Conservation (phyloP, 768 basidiomycete species). For the Trametes elegans region DNA sequence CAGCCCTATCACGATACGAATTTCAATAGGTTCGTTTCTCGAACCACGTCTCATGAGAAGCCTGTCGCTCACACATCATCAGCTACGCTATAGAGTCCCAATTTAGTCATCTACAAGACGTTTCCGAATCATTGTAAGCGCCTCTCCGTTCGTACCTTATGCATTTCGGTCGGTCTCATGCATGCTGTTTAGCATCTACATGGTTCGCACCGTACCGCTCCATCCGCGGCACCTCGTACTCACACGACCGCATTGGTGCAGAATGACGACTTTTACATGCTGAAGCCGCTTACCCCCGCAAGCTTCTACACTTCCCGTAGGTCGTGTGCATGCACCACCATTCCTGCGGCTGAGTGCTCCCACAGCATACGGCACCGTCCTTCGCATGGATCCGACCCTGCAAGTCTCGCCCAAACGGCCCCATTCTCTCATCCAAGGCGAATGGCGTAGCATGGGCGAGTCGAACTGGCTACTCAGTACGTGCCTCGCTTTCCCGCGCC, state of each 20-base stretch:
- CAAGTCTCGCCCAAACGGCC: slow-evolving; percentile 29
- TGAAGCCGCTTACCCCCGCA: slow-evolving; percentile 28
- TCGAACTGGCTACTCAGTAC: slow-evolving; percentile 35
- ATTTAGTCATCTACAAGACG: slow-evolving; percentile 29
- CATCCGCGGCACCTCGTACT: not conserved
- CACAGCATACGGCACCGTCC: slow-evolving; percentile 36
- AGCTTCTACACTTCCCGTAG: slow-evolving; percentile 33
- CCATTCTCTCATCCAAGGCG: slow-evolving; percentile 28
- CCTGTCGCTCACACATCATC: not conserved
- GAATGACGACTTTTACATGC: slow-evolving; percentile 44
- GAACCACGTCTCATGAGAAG: no score
- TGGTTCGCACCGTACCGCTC: slow-evolving; percentile 16
- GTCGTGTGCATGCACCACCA: not conserved
- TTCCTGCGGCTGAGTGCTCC: not conserved
- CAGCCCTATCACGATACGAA: slow-evolving; percentile 19
- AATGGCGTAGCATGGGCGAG: slow-evolving; percentile 39
- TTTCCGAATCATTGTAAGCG: slow-evolving; percentile 34
- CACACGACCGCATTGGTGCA: slow-evolving; percentile 3
- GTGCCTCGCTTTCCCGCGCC: no score
- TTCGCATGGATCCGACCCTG: slow-evolving; percentile 35
- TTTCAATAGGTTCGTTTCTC: slow-evolving; percentile 34
- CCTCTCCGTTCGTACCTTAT: not conserved
- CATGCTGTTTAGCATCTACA: slow-evolving; percentile 24
- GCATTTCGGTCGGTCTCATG: not conserved
- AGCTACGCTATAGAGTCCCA: slow-evolving; percentile 38